A percentile compares a stretch with the other conserved stretches of the same genome.
Evolutionary conservation across 371 early-diverging fungal species (phyloP).

Genomic region (Mucor velutinosus): DNA sequence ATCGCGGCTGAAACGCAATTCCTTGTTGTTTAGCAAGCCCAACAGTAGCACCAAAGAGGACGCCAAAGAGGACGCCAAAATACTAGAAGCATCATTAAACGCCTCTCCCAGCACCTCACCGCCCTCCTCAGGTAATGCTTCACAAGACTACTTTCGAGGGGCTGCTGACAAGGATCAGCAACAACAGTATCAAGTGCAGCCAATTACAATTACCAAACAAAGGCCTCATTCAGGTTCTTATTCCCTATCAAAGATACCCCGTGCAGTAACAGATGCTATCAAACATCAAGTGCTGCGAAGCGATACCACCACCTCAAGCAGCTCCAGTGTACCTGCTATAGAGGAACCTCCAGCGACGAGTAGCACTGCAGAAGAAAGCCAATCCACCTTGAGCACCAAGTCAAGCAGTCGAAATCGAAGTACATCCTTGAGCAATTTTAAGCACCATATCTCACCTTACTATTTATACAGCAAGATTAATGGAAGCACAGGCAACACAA

Average conservation of each 20-base stretch:
- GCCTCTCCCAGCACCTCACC: not conserved
- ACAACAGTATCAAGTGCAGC: not conserved
- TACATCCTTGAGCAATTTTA: slow-evolving; percentile 9
- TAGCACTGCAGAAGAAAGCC: too few relatives aligned
- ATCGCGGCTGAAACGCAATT: not conserved
- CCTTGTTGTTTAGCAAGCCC: not conserved
- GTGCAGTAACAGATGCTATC: slow-evolving; percentile 19
- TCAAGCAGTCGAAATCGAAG: not conserved
- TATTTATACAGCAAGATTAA: slow-evolving; percentile 12
- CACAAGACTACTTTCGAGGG: not conserved
- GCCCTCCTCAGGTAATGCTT: not conserved
- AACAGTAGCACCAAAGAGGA: not conserved
- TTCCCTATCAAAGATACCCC: slow-evolving; percentile 21
- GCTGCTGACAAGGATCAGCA: not conserved
- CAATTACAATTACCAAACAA: not conserved
- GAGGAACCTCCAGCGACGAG: not conserved
- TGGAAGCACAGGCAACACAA: not conserved
- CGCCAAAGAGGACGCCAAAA: too few relatives aligned
- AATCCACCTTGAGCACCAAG: not conserved
- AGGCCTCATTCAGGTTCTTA: slow-evolving; percentile 8
- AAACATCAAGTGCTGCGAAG: slow-evolving; percentile 17
- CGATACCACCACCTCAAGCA: not conserved
- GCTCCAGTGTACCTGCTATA: not conserved
- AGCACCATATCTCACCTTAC: slow-evolving; percentile 10
- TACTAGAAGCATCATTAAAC: not conserved